phyloP scores from a whole-genome alignment of 257 asterid species.

The Solanum appendiculatum region DNA sequence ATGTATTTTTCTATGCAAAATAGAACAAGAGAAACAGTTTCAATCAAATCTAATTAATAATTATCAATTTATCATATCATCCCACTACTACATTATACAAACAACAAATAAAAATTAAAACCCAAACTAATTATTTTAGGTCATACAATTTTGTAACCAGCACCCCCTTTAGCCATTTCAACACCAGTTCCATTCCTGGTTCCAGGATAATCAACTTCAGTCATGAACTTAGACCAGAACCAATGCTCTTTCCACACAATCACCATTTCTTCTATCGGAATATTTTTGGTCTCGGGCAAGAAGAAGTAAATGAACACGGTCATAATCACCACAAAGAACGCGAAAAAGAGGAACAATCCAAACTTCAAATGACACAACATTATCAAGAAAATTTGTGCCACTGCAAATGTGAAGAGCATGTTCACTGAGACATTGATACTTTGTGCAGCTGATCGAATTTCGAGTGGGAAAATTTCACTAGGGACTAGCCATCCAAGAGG shows the following conservation, averaged over 20 bases:
- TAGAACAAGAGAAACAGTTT: background rate
- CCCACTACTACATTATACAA: background rate
- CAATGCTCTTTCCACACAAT: conserved; percentile 69
- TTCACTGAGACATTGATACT: conserved; percentile 65
- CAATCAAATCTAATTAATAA: background rate
- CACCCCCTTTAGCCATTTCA: conserved; percentile 8
- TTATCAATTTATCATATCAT: background rate
- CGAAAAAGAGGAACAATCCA: conserved; percentile 72
- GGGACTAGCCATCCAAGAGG: conserved; percentile 89
- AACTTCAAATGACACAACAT: conserved; percentile 75
- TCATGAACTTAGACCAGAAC: conserved; percentile 66
- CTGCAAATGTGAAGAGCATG: conserved; percentile 57
- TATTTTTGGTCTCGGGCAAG: conserved; percentile 80
- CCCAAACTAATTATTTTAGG: background rate
- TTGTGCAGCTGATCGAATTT: conserved; percentile 78
- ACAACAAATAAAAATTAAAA: background rate
- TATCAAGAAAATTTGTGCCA: conserved; percentile 58
- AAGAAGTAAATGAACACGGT: conserved; percentile 40
- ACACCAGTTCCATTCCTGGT: conserved; percentile 8
- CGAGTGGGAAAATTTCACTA: conserved; percentile 77
- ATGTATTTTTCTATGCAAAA: background rate
- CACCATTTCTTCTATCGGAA: conserved; percentile 76
- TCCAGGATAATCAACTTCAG: conserved; percentile 29
- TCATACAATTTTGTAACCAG: conserved; percentile 14
- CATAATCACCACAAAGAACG: conserved; percentile 47